phyloP scores from a whole-genome alignment of 2,329 filamentous ascomycete species.

The Coleophoma cylindrospora region DNA sequence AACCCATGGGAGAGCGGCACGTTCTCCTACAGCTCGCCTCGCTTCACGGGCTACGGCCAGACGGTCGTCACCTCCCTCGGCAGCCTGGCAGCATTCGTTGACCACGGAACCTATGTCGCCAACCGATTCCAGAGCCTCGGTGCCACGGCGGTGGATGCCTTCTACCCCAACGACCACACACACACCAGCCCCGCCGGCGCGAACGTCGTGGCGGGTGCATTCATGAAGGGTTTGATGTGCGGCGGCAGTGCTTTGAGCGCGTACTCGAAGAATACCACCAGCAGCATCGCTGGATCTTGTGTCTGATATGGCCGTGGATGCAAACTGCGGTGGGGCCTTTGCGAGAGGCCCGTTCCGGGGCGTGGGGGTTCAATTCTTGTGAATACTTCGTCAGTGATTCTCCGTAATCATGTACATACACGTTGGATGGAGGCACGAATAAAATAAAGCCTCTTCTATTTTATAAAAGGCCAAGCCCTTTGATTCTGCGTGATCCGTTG shows the following conservation, averaged over 20 bases:
- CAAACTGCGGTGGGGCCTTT: not conserved
- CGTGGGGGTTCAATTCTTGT: too few species aligned
- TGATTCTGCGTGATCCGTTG: too few species aligned
- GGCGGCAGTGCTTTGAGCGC: conserved; percentile 13
- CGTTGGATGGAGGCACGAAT: too few species aligned
- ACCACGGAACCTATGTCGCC: conserved; percentile 51
- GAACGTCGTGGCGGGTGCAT: conserved; percentile 47
- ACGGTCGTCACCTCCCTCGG: conserved; percentile 34
- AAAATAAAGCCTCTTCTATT: too few species aligned
- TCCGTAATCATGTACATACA: too few species aligned
- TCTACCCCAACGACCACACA: conserved; percentile 54
- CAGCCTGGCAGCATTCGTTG: conserved; percentile 43
- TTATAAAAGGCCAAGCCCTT: too few species aligned
- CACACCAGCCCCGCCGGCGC: conserved; percentile 54
- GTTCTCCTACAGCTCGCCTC: conserved; percentile 37
- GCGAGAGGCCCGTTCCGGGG: too few species aligned
- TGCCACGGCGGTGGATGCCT: conserved; percentile 37
- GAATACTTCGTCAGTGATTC: too few species aligned
- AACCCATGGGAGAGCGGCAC: conserved; percentile 54
- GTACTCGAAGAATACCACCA: conserved; percentile 21
- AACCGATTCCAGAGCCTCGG: conserved; percentile 44
- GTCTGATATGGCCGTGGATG: conserved; percentile 3
- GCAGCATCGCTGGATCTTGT: conserved; percentile 19
- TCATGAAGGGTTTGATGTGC: conserved; percentile 44
- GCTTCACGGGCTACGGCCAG: conserved; percentile 53